Conservation (phyloP, 208 protist species). For the Angomonas ambiguus region DNA sequence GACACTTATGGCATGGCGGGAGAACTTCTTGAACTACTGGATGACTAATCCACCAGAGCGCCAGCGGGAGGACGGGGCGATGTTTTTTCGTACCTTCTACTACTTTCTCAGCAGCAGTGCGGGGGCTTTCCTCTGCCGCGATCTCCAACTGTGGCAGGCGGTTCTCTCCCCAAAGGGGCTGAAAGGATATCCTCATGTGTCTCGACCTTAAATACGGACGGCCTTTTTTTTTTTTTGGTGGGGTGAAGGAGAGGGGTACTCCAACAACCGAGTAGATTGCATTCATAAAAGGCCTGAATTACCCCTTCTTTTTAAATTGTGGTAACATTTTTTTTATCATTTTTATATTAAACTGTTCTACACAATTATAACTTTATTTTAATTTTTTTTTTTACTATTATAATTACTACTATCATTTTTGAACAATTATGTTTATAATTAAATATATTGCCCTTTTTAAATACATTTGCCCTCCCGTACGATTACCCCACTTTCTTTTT, state of each 20-base stretch:
- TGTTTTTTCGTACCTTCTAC: conserved; percentile 67
- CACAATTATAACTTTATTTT: not conserved
- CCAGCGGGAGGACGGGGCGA: conserved; percentile 1
- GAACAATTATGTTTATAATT: not conserved
- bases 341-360: not conserved
- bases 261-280: no score
- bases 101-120: conserved; percentile 65
- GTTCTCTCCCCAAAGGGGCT: conserved; percentile 45
- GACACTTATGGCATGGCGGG: conserved; percentile 49
- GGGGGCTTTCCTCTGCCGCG: conserved; percentile 38
- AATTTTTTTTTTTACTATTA: not conserved
- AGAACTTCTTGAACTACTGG: conserved; percentile 44
- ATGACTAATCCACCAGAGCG: conserved; percentile 10
- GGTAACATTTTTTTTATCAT: no score
- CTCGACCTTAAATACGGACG: not conserved
- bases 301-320: no score
- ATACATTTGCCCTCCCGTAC: no score
- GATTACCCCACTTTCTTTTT: not conserved
- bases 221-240: conserved; percentile 14
- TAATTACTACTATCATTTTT: not conserved
- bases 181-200: conserved; percentile 9
- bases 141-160: conserved; percentile 59
- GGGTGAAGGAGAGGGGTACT: no score
- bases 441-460: not conserved
- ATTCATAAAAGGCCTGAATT: no score